Evolutionary conservation across 139 green algal species (phyloP).

Genomic region (Chlorella sp.): DNA sequence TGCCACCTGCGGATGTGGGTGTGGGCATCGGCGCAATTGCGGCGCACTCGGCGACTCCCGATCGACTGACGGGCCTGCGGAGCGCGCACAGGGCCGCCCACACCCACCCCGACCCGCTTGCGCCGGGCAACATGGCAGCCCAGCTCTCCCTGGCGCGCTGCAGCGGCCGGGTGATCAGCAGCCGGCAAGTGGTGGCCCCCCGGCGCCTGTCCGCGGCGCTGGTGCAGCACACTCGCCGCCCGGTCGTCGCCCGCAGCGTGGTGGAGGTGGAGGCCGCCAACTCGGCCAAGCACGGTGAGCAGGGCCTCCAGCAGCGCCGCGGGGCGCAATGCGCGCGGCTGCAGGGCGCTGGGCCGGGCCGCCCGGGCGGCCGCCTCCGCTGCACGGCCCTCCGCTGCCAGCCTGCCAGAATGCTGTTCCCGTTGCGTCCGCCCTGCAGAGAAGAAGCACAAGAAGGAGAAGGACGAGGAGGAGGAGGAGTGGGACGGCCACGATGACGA

Average conservation of each 20-base stretch:
- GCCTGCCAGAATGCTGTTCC: background rate
- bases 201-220: background rate
- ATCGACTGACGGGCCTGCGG: too few relatives aligned
- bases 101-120: background rate
- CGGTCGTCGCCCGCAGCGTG: background rate
- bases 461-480: constrained; percentile 59
- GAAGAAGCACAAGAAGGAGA: constrained; percentile 45
- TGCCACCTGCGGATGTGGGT: too few relatives aligned
- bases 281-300: constrained; percentile 12
- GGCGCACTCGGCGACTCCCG: too few relatives aligned
- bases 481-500: constrained; percentile 60
- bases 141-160: constrained; percentile 3
- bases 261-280: constrained; percentile 14
- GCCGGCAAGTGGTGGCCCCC: constrained; percentile 4
- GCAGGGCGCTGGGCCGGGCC: background rate
- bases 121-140: background rate
- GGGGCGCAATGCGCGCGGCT: background rate
- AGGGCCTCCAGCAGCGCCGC: background rate
- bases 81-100: too few relatives aligned
- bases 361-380: background rate
- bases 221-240: background rate
- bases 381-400: background rate
- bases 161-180: background rate
- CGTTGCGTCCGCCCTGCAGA: constrained; percentile 1
- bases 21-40: too few relatives aligned